A percentile compares a stretch with the other conserved stretches of the same genome.
These are phyloP conservation scores for Taxawa tesnikishii DNA, from an alignment of 2,329 filamentous ascomycete genomes.

Conservation along the genomic window DNA sequence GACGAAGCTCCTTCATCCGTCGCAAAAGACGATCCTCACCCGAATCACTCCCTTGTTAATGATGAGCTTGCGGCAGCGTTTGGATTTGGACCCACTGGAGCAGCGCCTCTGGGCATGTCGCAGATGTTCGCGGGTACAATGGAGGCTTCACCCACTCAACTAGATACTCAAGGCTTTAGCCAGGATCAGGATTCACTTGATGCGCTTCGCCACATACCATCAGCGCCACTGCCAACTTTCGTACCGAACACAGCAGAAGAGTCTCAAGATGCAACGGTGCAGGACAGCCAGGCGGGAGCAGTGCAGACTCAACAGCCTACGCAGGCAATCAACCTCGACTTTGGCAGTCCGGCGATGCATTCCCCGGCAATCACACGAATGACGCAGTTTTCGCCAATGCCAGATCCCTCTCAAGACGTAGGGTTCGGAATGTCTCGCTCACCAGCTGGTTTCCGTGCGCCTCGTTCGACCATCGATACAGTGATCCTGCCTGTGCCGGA, in stretches of 20 bases:
- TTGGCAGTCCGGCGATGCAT: constrained; percentile 16
- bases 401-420: constrained; percentile 69
- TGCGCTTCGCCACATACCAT: constrained; percentile 19
- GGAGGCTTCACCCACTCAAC: constrained; percentile 43
- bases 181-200: constrained; percentile 34
- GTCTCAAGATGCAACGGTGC: constrained; percentile 24
- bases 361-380: constrained; percentile 21
- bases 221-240: constrained; percentile 16
- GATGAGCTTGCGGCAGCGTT: constrained; percentile 21
- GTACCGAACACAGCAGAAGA: constrained; percentile 17
- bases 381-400: constrained; percentile 53
- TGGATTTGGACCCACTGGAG: constrained; percentile 21
- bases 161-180: constrained; percentile 21
- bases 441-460: constrained; percentile 39
- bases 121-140: constrained; percentile 88
- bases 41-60: constrained; percentile 18
- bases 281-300: constrained; percentile 8
- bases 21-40: background rate
- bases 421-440: constrained; percentile 45
- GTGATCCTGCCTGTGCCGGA: constrained; percentile 46
- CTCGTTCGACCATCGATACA: constrained; percentile 60
- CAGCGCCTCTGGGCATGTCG: constrained; percentile 54
- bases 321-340: constrained; percentile 23
- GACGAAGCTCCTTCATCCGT: constrained; percentile 6
- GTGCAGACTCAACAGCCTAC: constrained; percentile 12